Evolutionary conservation across 306 rosid genomes (phyloP), one percentile per base, ranked within the genome.

Genomic region (Fragaria nilgerrensis): DNA sequence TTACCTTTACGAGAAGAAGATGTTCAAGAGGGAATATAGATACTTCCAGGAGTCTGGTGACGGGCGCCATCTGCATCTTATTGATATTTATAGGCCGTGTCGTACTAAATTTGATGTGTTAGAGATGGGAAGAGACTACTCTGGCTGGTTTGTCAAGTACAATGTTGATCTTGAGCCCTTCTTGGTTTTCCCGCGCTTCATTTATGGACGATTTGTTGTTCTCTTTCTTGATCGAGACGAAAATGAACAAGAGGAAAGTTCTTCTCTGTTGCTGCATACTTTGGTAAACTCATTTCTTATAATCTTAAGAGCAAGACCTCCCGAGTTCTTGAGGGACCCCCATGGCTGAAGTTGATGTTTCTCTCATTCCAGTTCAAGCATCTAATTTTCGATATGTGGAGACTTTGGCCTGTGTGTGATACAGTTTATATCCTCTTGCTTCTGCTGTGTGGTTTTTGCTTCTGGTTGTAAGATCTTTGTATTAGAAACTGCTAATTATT

Each of bases 391-490:
- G 29, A 55, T n/a, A n/a, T 55, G 4, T 55, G 62, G 62, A 55
- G 62, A n/a, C 62, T 55, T 55, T 55, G 62, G 62, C 62, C 23
- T 55, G 32, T 56, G 63, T 56, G 63, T 56, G 63, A 56, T 56
- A 1, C 1, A 7, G 44, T 41, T 6, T 41, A 0, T 53, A 6
- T 20, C 10, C 10, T 19, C 25, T 53, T 19, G 59, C 25, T 53
- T 11, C 1, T 53, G 25, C 59, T 53, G 25, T 53, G 25, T 53
- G 25, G 59, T 53, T 53, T 49, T 16, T 49, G 55, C 55, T 15
- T 49, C 55, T 16, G n/a, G 55, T 49, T 15, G 59, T 53, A 53
- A 53, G 25, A 7, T 7, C 25, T 53, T 53, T 53, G 59, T 20
- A 7, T 19, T 3, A 53, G 23, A 53, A 53, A 53, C 8, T 53